These are phyloP conservation scores for Ceratocystis alfenasii DNA, from an alignment of 2,329 filamentous ascomycete genomes.

Conservation along the genomic window DNA sequence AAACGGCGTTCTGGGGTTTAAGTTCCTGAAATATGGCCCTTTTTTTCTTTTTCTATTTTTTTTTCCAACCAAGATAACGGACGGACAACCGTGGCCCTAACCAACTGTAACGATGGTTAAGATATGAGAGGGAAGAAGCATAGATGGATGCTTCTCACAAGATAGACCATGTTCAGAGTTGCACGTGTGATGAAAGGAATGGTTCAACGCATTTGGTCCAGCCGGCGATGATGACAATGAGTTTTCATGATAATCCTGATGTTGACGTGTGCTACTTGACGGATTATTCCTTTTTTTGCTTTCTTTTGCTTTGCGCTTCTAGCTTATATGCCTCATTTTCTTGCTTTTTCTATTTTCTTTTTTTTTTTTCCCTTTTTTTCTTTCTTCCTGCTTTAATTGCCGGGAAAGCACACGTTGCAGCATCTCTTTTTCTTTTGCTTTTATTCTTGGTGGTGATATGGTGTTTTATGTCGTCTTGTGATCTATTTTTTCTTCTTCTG, in stretches of 20 bases:
- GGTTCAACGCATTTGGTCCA: constrained; percentile 33
- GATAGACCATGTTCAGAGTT: constrained; percentile 65
- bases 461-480: constrained; percentile 3
- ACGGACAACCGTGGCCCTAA: too few relatives aligned
- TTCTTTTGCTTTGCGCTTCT: background rate
- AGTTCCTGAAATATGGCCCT: too few relatives aligned
- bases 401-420: constrained; percentile 6
- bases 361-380: background rate
- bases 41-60: too few relatives aligned
- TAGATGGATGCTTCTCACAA: too few relatives aligned
- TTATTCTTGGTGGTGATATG: background rate
- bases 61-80: too few relatives aligned
- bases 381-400: background rate
- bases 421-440: background rate
- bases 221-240: constrained; percentile 32
- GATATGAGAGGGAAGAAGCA: too few relatives aligned
- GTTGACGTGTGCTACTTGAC: constrained; percentile 6
- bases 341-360: background rate
- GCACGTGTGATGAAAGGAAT: constrained; percentile 71
- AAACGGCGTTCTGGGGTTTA: constrained; percentile 24
- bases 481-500: constrained; percentile 2
- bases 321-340: constrained; percentile 5
- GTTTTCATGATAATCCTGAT: constrained; percentile 33
- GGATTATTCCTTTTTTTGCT: background rate
- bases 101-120: too few relatives aligned